Percentiles rank a stretch among this genome's conserved stretches.
These are phyloP conservation scores for Barnettozyma sucrosica DNA, from an alignment of 805 yeast species.

Conservation along the genomic window DNA sequence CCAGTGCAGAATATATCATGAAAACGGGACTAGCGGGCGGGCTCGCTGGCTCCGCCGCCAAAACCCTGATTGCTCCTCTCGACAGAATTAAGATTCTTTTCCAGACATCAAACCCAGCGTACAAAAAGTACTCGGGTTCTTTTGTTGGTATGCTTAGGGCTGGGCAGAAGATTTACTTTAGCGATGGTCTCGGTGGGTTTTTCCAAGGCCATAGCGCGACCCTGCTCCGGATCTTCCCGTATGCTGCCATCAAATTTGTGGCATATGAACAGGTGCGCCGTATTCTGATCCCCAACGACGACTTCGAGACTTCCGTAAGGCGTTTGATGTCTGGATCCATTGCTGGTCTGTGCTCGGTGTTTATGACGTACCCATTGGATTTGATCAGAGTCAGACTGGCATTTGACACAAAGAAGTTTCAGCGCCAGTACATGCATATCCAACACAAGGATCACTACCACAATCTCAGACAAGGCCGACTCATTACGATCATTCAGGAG, in stretches of 20 bases:
- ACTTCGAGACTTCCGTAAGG: slow-evolving; percentile 73
- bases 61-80: slow-evolving; percentile 89
- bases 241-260: slow-evolving; percentile 94
- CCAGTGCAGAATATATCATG: slow-evolving; percentile 68
- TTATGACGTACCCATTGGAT: slow-evolving; percentile 88
- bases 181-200: slow-evolving; percentile 75
- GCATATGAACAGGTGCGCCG: slow-evolving; percentile 91
- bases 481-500: slow-evolving; percentile 20
- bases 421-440: slow-evolving; percentile 13
- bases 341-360: slow-evolving; percentile 83
- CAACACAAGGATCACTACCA: slow-evolving; percentile 22
- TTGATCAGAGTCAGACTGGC: slow-evolving; percentile 88
- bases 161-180: slow-evolving; percentile 52
- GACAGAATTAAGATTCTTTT: slow-evolving; percentile 93
- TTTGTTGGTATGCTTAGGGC: slow-evolving; percentile 73
- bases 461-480: slow-evolving; percentile 26
- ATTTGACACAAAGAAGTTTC: slow-evolving; percentile 54
- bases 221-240: slow-evolving; percentile 84
- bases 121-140: slow-evolving; percentile 72
- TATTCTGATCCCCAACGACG: slow-evolving; percentile 66
- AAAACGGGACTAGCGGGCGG: slow-evolving; percentile 94
- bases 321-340: slow-evolving; percentile 84
- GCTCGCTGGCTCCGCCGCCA: slow-evolving; percentile 92
- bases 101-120: slow-evolving; percentile 92
- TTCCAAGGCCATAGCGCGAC: slow-evolving; percentile 97